Percentiles rank a stretch among this genome's conserved stretches.
Conservation (phyloP, 148 eudicot genomes). For the Silene uniflora region DNA sequence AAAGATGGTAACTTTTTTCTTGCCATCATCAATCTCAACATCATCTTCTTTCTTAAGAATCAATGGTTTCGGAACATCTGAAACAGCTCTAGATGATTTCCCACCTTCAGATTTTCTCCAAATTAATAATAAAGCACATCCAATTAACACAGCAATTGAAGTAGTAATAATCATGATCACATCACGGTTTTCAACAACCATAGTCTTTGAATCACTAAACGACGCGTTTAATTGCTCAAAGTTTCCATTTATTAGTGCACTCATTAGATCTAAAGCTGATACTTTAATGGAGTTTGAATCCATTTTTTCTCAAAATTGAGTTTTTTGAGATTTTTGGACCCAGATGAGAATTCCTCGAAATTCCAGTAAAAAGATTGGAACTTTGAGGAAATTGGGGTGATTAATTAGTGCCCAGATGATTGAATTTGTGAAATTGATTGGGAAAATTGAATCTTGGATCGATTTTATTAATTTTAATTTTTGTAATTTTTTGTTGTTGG, state of each 20-base stretch:
- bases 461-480: not conserved
- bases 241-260: constrained; percentile 44
- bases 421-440: not conserved
- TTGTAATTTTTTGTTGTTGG: constrained; percentile 23
- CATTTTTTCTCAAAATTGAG: constrained; percentile 24
- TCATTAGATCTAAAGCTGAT: constrained; percentile 72
- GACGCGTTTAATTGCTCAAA: constrained; percentile 47
- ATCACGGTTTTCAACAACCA: constrained; percentile 57
- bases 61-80: constrained; percentile 40
- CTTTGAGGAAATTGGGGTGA: constrained; percentile 7
- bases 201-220: constrained; percentile 34
- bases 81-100: constrained; percentile 28
- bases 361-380: constrained; percentile 4
- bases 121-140: constrained; percentile 45
- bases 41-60: constrained; percentile 42
- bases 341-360: constrained; percentile 16
- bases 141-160: constrained; percentile 63
- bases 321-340: constrained; percentile 4
- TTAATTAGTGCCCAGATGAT: constrained; percentile 20
- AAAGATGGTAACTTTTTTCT: constrained; percentile 67
- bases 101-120: constrained; percentile 53
- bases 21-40: constrained; percentile 70
- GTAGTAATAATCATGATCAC: constrained; percentile 58
- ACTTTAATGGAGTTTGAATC: constrained; percentile 55
- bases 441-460: not conserved